Base-by-base conservation (phyloP, 2,329 filamentous ascomycete species). In the Aspergillus luchuensis region DNA sequence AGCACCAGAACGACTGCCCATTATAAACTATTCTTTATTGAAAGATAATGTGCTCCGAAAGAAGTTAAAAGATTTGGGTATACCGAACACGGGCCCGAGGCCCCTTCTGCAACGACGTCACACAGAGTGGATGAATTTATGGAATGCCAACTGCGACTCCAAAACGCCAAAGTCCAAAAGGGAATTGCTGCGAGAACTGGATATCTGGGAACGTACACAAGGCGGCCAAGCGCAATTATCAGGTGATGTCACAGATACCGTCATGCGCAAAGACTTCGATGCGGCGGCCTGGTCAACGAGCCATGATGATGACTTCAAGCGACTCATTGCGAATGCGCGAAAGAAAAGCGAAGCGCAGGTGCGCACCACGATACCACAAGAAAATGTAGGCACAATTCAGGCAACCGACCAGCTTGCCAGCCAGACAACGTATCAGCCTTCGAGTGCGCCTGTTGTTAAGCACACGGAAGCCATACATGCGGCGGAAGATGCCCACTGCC, bases 141-240 rank as follows among this genome's bases (percentile, higher is more conserved):
- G 92, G 90, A 99, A 99, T 74, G 91, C 96, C 10, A 99, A 99
- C 73, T 97, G 92, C 77, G 95, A 99, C 75, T 90, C 93, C 2
- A 85, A 85, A 38, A 80, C 81, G 1, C 92, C 92, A 0, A 90
- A 89, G 72, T 81, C 82, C 10, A 91, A 91, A 64, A 71, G 78
- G 6, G 89, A 95, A 59, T 76, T 99, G 4, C 76, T 96, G 15
- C 86, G 85, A 13, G 94, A 98, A 62, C 76, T 99, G 11, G 90
- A 94, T 21, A 77, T 85, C 1, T 98, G 95, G 94, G 95, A 99
- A 76, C 84, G 87, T 48, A 94, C 90, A 0, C 87, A 96, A 64
- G 91, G 91, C 8, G 85, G 86, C 1, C 80, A 81, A 50, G 85
- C 85, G 6, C 69, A 58, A 3, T 53, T 67, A 3, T 56, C 66